Evolutionary conservation across 2,329 filamentous ascomycete genomes (phyloP).

Genomic region (Nemania bipapillata): DNA sequence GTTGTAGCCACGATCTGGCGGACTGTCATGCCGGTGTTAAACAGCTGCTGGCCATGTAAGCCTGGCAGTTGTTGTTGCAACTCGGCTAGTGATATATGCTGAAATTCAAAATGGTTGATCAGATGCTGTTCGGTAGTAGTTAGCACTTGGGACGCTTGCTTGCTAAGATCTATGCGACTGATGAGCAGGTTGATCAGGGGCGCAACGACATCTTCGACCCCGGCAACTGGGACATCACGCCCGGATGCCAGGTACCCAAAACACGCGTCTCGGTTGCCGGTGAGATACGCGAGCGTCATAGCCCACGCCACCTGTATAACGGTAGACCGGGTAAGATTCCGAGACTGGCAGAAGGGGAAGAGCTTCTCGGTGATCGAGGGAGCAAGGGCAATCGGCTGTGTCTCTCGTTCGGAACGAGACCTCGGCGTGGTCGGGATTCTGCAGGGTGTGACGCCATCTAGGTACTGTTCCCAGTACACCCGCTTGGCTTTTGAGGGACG

Average conservation of each 20-base stretch:
- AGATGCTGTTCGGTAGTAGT: neutral
- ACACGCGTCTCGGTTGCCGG: constrained; percentile 13
- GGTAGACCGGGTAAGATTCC: constrained; percentile 14
- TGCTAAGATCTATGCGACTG: constrained; percentile 1
- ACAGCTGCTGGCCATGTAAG: constrained; percentile 13
- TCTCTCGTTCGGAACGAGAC: constrained; percentile 13
- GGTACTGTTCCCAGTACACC: constrained; percentile 18
- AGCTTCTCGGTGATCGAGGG: constrained; percentile 12
- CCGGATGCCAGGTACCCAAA: constrained; percentile 24
- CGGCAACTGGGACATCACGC: constrained; percentile 10
- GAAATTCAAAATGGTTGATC: constrained; percentile 10
- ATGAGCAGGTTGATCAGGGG: constrained; percentile 18
- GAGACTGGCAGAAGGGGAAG: constrained; percentile 14
- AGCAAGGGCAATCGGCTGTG: constrained; percentile 11
- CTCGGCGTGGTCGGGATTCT: constrained; percentile 10
- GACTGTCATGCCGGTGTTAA: constrained; percentile 14
- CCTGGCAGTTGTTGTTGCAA: constrained; percentile 12
- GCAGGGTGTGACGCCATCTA: constrained; percentile 4
- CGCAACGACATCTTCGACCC: constrained; percentile 5
- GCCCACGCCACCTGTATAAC: constrained; percentile 9
- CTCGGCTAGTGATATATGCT: constrained; percentile 14
- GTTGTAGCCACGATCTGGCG: constrained; percentile 8
- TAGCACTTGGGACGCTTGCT: neutral
- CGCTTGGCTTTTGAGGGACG: constrained; percentile 14
- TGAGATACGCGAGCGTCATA: constrained; percentile 7